These are phyloP conservation scores for Margaritispora aquatica DNA, from an alignment of 495 filamentous ascomycete genomes.

Conservation along the genomic window DNA sequence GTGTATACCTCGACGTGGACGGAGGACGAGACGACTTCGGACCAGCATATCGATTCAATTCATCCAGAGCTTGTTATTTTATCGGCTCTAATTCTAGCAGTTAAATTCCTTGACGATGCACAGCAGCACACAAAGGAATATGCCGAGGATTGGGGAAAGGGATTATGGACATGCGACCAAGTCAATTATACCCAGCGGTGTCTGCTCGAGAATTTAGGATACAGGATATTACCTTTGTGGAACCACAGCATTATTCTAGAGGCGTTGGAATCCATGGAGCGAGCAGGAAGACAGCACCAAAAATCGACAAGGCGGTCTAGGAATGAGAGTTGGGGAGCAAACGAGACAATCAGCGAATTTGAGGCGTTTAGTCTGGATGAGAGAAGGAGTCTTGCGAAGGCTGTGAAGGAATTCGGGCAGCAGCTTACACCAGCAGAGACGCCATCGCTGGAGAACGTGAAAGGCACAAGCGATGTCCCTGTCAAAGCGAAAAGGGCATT, in stretches of 20 bases:
- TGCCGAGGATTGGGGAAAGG: constrained; percentile 35
- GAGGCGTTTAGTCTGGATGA: not conserved
- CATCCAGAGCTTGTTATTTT: constrained; percentile 47
- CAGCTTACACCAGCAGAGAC: constrained; percentile 18
- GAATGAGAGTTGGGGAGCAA: not conserved
- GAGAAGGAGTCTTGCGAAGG: constrained; percentile 6
- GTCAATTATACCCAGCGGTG: constrained; percentile 48
- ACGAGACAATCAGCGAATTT: not conserved
- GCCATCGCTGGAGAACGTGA: constrained; percentile 7
- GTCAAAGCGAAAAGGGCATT: constrained; percentile 6
- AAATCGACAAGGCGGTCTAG: not conserved
- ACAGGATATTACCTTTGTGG: constrained; percentile 45
- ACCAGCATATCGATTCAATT: constrained; percentile 46
- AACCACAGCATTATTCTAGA: constrained; percentile 38
- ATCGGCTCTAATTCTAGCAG: constrained; percentile 41
- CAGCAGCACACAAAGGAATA: constrained; percentile 38
- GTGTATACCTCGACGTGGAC: not conserved
- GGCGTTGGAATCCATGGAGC: constrained; percentile 46
- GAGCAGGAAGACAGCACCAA: constrained; percentile 33
- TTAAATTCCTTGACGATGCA: constrained; percentile 47
- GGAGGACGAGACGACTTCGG: not conserved
- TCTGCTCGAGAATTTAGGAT: constrained; percentile 48
- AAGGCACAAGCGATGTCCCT: not conserved
- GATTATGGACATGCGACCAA: constrained; percentile 45
- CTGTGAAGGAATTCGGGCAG: constrained; percentile 2